Conservation (phyloP, 1,284 basidiomycete genomes). For the Cryptococcus sp. region DNA sequence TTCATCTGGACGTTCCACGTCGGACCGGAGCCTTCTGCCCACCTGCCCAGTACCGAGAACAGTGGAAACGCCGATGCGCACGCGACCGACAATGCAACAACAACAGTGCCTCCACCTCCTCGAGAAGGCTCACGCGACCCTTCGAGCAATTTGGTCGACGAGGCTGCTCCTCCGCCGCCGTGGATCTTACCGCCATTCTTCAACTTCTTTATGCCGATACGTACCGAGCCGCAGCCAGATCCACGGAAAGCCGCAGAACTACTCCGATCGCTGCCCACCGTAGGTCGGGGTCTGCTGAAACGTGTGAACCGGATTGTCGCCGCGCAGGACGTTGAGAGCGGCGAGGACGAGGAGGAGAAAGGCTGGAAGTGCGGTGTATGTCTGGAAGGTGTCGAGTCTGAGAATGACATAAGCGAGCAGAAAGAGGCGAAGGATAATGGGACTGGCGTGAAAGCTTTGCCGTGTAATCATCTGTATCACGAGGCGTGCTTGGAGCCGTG, state of each 20-base stretch:
- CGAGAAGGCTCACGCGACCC: too few species aligned
- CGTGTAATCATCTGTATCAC: constrained; percentile 53
- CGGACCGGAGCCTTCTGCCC: constrained; percentile 7
- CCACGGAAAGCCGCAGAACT: constrained; percentile 48
- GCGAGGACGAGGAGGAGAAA: constrained; percentile 27
- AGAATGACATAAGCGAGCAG: constrained; percentile 2
- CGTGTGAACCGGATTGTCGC: constrained; percentile 40
- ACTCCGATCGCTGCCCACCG: constrained; percentile 39
- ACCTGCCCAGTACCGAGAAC: neutral
- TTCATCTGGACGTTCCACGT: constrained; percentile 17
- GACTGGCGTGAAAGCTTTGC: constrained; percentile 47
- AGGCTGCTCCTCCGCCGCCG: constrained; percentile 2
- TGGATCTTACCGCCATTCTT: constrained; percentile 20
- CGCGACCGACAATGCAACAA: too few species aligned
- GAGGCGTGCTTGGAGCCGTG: constrained; percentile 48
- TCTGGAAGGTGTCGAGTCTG: constrained; percentile 34
- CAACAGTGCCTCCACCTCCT: too few species aligned
- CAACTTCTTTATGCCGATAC: constrained; percentile 12
- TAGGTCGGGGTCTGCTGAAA: constrained; percentile 33
- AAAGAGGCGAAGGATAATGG: constrained; percentile 9
- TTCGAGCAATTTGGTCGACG: too few species aligned
- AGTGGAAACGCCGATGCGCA: too few species aligned
- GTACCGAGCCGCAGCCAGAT: constrained; percentile 27
- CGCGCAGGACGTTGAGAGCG: constrained; percentile 35
- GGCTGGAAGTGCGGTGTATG: constrained; percentile 51